Percentiles rank a stretch among this genome's conserved stretches.
phyloP scores from a whole-genome alignment of 2,329 filamentous ascomycete species.

The Xylariaceae sp. region DNA sequence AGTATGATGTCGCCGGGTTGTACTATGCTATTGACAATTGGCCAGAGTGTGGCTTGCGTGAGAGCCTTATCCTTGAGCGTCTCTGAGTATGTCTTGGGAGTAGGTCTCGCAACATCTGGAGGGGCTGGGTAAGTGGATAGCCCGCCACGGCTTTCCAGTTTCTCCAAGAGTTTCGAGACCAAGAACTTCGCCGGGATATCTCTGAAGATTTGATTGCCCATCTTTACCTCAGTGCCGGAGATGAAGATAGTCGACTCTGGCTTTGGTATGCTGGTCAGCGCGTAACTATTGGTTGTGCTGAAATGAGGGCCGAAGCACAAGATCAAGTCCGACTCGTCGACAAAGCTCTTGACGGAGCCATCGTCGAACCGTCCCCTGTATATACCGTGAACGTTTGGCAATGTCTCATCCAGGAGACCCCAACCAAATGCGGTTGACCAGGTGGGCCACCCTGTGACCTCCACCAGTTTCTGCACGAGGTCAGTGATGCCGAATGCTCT shows the following conservation, averaged over 20 bases:
- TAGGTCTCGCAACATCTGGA: conserved; percentile 26
- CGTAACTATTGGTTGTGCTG: conserved; percentile 42
- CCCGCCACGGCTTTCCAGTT: conserved; percentile 22
- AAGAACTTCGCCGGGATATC: conserved; percentile 24
- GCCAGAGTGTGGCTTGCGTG: conserved; percentile 45
- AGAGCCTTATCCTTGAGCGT: conserved; percentile 32
- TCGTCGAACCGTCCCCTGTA: conserved; percentile 41
- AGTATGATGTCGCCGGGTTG: conserved; percentile 49
- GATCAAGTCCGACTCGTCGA: conserved; percentile 39
- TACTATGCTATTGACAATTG: conserved; percentile 41
- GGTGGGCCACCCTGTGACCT: conserved; percentile 41
- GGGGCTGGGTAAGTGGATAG: conserved; percentile 23
- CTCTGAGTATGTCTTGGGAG: conserved; percentile 15
- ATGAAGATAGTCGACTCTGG: conserved; percentile 31
- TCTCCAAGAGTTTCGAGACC: conserved; percentile 19
- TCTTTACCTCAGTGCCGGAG: conserved; percentile 28
- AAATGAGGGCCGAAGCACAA: conserved; percentile 42
- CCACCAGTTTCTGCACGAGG: conserved; percentile 38
- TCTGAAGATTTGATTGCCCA: conserved; percentile 29
- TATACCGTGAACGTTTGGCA: conserved; percentile 43
- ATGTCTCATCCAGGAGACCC: conserved; percentile 43
- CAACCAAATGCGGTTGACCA: conserved; percentile 45
- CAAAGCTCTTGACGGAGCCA: conserved; percentile 30
- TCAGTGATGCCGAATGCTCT: conserved; percentile 36
- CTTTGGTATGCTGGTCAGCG: conserved; percentile 34